Evolutionary conservation across 805 yeast genomes (phyloP).

Genomic region (Kuraishia floccosa): DNA sequence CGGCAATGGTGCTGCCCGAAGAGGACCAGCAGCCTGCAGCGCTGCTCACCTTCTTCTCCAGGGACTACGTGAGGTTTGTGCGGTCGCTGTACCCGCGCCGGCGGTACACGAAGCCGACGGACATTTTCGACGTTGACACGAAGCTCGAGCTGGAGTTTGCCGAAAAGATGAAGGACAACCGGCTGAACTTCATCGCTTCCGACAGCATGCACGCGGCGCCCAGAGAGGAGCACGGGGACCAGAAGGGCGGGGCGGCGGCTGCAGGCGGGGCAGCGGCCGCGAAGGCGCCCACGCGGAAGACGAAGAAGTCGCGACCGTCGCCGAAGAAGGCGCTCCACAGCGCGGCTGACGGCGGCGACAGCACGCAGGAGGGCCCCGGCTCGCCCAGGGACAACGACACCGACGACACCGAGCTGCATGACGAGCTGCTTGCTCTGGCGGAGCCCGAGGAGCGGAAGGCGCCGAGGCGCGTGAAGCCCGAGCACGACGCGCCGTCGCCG

Average conservation of each 20-base stretch:
- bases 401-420: too few relatives aligned
- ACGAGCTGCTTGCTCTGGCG: too few relatives aligned
- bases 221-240: background rate
- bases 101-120: background rate
- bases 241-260: background rate
- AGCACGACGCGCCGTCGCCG: too few relatives aligned
- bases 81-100: constrained; percentile 1
- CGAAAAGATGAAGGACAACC: constrained; percentile 30
- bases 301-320: background rate
- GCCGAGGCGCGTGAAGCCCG: too few relatives aligned
- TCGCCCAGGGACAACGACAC: too few relatives aligned
- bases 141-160: constrained; percentile 36
- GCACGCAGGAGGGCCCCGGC: too few relatives aligned
- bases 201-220: background rate
- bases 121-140: constrained; percentile 36
- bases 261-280: background rate
- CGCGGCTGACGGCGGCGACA: too few relatives aligned
- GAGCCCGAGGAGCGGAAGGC: too few relatives aligned
- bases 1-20: too few relatives aligned
- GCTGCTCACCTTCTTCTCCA: too few relatives aligned
- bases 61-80: constrained; percentile 2
- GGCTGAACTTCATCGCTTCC: constrained; percentile 27
- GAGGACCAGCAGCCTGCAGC: too few relatives aligned
- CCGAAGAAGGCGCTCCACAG: background rate
- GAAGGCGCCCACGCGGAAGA: background rate